phyloP scores from a whole-genome alignment of 2,329 filamentous ascomycete species.

The Cladosporium sp. region DNA sequence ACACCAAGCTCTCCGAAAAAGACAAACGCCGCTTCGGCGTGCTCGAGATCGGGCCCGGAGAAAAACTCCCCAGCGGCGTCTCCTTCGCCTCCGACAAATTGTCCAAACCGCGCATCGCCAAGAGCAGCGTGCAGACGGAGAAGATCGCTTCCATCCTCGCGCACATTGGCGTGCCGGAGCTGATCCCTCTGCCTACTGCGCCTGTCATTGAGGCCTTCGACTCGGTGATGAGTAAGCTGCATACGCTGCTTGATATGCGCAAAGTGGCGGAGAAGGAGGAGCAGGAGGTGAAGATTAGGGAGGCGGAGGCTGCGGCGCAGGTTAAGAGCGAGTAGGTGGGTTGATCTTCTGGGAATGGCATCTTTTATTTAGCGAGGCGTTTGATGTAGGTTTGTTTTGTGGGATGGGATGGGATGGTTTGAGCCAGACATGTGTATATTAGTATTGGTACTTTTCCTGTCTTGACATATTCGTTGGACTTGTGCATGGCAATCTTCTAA shows the following conservation, averaged over 20 bases:
- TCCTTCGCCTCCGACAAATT: conserved; percentile 84
- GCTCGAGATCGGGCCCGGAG: conserved; percentile 57
- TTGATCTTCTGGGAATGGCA: neutral
- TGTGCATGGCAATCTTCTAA: too few species aligned
- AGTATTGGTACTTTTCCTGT: neutral
- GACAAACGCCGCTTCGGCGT: conserved; percentile 82
- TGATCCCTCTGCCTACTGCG: conserved; percentile 70
- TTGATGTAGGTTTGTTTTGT: neutral
- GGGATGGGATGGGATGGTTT: neutral
- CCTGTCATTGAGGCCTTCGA: conserved; percentile 68
- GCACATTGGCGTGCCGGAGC: conserved; percentile 65
- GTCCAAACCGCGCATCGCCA: conserved; percentile 71
- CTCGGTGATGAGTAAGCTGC: conserved; percentile 62
- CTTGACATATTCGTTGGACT: too few species aligned
- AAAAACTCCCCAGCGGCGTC: conserved; percentile 78
- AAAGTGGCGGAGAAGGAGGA: conserved; percentile 74
- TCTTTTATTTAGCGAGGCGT: conserved; percentile 10
- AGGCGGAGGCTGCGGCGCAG: conserved; percentile 29
- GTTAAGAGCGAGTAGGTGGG: conserved; percentile 1
- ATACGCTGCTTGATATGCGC: conserved; percentile 64
- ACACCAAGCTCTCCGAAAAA: conserved; percentile 57
- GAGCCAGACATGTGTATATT: neutral
- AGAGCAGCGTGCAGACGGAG: conserved; percentile 68
- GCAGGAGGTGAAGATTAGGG: conserved; percentile 58
- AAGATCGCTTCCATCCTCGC: conserved; percentile 68